Conservation (phyloP, 2,329 filamentous ascomycete genomes). For the Ophiostoma angusticollis region DNA sequence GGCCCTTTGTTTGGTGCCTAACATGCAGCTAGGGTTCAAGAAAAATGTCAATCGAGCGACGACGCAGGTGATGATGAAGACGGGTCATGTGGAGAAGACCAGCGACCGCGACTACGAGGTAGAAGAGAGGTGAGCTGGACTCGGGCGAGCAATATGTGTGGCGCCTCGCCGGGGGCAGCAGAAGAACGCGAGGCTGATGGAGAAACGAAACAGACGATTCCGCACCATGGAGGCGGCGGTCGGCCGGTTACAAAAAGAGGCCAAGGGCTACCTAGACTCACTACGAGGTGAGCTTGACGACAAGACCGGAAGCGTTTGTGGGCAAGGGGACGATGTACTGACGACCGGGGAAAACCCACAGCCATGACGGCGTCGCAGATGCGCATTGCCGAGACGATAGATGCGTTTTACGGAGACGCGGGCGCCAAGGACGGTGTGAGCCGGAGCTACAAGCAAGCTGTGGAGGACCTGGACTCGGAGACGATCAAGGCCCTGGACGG, state of each 20-base stretch:
- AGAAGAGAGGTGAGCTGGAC: constrained; percentile 64
- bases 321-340: neutral
- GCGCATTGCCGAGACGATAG: constrained; percentile 98
- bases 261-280: constrained; percentile 94
- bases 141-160: too few species aligned
- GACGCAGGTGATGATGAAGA: constrained; percentile 99
- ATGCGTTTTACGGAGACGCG: constrained; percentile 95
- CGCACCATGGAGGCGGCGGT: constrained; percentile 95
- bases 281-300: constrained; percentile 52
- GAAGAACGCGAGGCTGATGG: too few species aligned
- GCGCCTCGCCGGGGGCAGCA: too few species aligned
- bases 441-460: constrained; percentile 94
- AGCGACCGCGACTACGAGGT: constrained; percentile 98
- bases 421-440: constrained; percentile 91
- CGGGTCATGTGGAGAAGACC: constrained; percentile 94
- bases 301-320: neutral
- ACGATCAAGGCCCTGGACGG: constrained; percentile 97
- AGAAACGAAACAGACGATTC: constrained; percentile 82
- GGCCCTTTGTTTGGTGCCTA: neutral
- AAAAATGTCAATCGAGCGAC: constrained; percentile 98
- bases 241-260: constrained; percentile 86
- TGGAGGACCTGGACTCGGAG: constrained; percentile 93
- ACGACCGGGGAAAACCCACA: constrained; percentile 34
- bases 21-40: constrained; percentile 54
- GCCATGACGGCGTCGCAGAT: constrained; percentile 99